A percentile compares a stretch with the other conserved stretches of the same genome.
These are phyloP conservation scores for Citrus maxima DNA, from an alignment of 345 rosid species.

Conservation along the genomic window DNA sequence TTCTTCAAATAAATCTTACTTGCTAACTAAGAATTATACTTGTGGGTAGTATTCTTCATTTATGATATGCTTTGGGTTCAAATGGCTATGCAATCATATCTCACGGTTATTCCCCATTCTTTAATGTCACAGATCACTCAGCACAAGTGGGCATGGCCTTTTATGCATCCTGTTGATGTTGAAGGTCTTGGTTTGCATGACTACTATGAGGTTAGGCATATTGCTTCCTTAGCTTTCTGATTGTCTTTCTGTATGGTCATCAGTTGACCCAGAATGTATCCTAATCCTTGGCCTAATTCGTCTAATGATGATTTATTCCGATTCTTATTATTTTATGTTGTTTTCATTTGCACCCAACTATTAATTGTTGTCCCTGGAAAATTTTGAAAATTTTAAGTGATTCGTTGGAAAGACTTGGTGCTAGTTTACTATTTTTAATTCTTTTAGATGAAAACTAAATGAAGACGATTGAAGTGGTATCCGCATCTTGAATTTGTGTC, in stretches of 20 bases:
- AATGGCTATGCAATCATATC: neutral
- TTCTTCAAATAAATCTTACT: neutral
- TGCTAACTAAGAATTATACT: neutral
- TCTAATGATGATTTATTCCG: neutral
- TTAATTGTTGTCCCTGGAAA: neutral
- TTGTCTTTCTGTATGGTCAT: neutral
- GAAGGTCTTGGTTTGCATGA: slow-evolving; percentile 69
- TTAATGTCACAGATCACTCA: slow-evolving; percentile 46
- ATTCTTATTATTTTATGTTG: neutral
- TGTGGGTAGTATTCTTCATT: neutral
- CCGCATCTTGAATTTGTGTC: neutral
- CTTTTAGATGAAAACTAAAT: neutral
- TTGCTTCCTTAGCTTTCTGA: neutral
- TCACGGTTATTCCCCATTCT: neutral
- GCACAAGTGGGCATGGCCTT: slow-evolving; percentile 81
- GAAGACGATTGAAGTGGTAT: neutral
- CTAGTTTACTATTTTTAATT: neutral
- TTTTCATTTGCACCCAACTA: neutral
- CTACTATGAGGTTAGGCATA: slow-evolving; percentile 53
- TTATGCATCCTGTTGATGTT: slow-evolving; percentile 75
- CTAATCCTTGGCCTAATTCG: neutral
- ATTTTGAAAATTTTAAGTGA: neutral
- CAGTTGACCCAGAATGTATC: neutral
- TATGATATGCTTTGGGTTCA: neutral
- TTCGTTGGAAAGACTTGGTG: neutral